Percentiles rank a stretch among this genome's conserved stretches.
Evolutionary conservation across 2,329 filamentous ascomycete species (phyloP).

Genomic region (Apiospora malaysiana): DNA sequence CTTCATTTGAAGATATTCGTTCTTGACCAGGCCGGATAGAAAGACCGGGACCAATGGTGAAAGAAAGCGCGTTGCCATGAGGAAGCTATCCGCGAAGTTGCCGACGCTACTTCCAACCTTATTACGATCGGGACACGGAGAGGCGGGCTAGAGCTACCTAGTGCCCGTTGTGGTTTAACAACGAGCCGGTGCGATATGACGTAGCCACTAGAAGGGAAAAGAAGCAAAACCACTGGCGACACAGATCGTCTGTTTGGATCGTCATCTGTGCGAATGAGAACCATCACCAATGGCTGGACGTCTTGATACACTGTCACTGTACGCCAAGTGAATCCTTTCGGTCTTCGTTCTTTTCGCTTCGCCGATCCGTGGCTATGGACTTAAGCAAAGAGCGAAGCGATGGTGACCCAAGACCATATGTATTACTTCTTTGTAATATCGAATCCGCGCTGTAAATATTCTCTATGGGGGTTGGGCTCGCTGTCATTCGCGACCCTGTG

Average conservation of each 20-base stretch:
- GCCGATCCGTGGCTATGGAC: neutral
- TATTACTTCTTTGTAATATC: too few relatives aligned
- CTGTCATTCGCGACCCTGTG: too few relatives aligned
- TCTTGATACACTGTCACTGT: neutral
- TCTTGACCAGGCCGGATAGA: too few relatives aligned
- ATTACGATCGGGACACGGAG: neutral
- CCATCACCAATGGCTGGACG: neutral
- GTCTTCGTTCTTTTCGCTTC: neutral
- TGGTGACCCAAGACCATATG: too few relatives aligned
- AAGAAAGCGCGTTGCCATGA: neutral
- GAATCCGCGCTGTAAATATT: too few relatives aligned
- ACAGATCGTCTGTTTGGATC: neutral
- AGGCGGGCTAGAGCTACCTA: neutral
- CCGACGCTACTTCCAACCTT: slow-evolving; percentile 9
- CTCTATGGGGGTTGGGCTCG: too few relatives aligned
- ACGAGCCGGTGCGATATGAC: neutral
- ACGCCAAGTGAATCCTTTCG: neutral
- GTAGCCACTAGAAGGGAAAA: neutral
- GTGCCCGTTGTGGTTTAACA: neutral
- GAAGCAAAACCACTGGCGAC: neutral
- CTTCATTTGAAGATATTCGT: too few relatives aligned
- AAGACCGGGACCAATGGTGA: too few relatives aligned
- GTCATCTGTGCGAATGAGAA: neutral
- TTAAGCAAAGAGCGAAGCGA: neutral
- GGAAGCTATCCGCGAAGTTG: slow-evolving; percentile 1